Evolutionary conservation across 164 flowering plant species (phyloP).

Genomic region (Dillenia suffruticosa): DNA sequence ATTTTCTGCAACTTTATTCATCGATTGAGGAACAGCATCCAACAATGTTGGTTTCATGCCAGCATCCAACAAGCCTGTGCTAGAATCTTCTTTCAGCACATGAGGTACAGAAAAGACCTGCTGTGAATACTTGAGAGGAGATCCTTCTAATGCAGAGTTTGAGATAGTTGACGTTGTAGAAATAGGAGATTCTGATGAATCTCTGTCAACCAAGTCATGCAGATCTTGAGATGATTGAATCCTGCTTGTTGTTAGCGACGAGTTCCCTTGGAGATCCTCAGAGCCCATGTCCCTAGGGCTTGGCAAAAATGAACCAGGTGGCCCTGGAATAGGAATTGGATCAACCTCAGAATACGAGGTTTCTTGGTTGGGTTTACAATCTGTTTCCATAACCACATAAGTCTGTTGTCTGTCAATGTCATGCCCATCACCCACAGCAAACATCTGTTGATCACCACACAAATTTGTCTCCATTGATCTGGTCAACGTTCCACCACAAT

Average conservation of each 20-base stretch:
- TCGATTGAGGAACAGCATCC: constrained; percentile 15
- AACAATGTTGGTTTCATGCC: constrained; percentile 13
- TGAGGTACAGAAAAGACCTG: constrained; percentile 15
- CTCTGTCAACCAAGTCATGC: constrained; percentile 35
- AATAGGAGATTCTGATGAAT: constrained; percentile 49
- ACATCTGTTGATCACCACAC: constrained; percentile 20
- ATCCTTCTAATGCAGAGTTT: constrained; percentile 25
- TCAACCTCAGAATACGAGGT: constrained; percentile 44
- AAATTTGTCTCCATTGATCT: constrained; percentile 14
- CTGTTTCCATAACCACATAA: constrained; percentile 15
- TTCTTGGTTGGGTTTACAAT: constrained; percentile 23
- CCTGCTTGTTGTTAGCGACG: constrained; percentile 48
- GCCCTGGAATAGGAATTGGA: constrained; percentile 65
- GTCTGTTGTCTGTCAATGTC: constrained; percentile 12
- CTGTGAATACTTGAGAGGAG: constrained; percentile 21
- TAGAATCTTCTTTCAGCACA: constrained; percentile 16
- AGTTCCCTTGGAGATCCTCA: constrained; percentile 57
- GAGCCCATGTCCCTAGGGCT: constrained; percentile 57
- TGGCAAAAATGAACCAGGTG: constrained; percentile 72
- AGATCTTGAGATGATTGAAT: constrained; percentile 44
- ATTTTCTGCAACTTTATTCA: constrained; percentile 19
- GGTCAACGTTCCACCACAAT: constrained; percentile 15
- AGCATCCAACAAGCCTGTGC: constrained; percentile 18
- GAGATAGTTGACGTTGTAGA: constrained; percentile 60
- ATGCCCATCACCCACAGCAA: constrained; percentile 23